Evolutionary conservation across 306 rosid genomes (phyloP).

Genomic region (Arachis stenosperma): DNA sequence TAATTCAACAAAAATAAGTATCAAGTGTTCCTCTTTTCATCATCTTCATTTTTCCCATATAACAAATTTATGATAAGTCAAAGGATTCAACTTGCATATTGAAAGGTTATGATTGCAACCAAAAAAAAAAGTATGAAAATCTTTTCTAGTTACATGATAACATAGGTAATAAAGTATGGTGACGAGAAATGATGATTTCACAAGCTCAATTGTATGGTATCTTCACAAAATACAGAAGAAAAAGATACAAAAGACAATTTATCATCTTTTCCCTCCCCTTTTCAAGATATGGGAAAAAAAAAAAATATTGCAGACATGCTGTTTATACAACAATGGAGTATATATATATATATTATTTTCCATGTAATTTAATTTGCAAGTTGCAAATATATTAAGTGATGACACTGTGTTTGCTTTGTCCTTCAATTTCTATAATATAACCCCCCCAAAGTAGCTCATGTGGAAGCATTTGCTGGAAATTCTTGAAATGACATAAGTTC

Average conservation of each 20-base stretch:
- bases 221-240: conserved; percentile 30
- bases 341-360: conserved; percentile 33
- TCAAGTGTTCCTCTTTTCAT: not conserved
- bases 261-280: conserved; percentile 24
- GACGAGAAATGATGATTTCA: not conserved
- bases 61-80: not conserved
- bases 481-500: conserved; percentile 39
- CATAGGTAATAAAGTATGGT: not conserved
- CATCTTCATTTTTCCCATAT: not conserved
- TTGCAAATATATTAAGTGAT: conserved; percentile 42
- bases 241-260: not conserved
- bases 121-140: not conserved
- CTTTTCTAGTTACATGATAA: not conserved
- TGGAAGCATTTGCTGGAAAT: conserved; percentile 11
- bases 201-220: not conserved
- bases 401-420: conserved; percentile 26
- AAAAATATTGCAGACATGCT: conserved; percentile 42
- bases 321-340: conserved; percentile 44
- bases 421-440: conserved; percentile 38
- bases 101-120: not conserved
- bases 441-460: conserved; percentile 29
- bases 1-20: not conserved
- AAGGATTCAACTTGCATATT: not conserved
- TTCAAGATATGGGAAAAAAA: conserved; percentile 27
- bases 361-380: conserved; percentile 20